phyloP scores from a whole-genome alignment of 306 rosid genomes.

The Astragalus glycyphyllos region DNA sequence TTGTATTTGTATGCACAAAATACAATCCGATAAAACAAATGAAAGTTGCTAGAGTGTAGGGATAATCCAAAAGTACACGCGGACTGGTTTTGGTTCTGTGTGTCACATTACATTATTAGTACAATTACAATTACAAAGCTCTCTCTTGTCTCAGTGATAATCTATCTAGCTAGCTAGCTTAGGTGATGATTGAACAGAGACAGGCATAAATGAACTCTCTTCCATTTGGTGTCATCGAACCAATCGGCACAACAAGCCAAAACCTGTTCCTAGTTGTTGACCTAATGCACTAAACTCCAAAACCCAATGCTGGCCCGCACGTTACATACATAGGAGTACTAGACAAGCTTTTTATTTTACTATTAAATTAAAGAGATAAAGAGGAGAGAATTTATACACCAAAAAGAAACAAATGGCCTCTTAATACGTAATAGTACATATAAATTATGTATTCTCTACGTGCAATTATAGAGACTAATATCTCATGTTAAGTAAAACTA shows the following conservation, averaged over 20 bases:
- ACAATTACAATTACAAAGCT: neutral
- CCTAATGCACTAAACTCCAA: slow-evolving; percentile 71
- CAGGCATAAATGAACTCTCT: neutral
- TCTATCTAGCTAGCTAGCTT: neutral
- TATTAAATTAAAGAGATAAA: neutral
- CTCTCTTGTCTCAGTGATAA: neutral
- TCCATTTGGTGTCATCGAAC: slow-evolving; percentile 56
- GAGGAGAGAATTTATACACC: slow-evolving; percentile 5
- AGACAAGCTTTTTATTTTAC: slow-evolving; percentile 10
- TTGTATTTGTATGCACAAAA: neutral
- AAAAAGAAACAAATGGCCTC: neutral
- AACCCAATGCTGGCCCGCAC: slow-evolving; percentile 60
- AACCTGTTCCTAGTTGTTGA: slow-evolving; percentile 76
- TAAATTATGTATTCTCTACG: too few relatives aligned
- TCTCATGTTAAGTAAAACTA: too few relatives aligned
- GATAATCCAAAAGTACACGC: slow-evolving; percentile 38
- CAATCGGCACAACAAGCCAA: slow-evolving; percentile 61
- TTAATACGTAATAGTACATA: too few relatives aligned
- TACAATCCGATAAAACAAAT: neutral
- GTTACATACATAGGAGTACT: slow-evolving; percentile 46
- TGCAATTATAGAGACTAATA: too few relatives aligned
- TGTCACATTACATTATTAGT: neutral
- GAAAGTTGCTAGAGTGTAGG: neutral
- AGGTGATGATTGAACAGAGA: slow-evolving; percentile 30
- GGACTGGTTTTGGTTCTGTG: slow-evolving; percentile 33